phyloP scores from a whole-genome alignment of 2,329 filamentous ascomycete species.

The Curvularia sp. region DNA sequence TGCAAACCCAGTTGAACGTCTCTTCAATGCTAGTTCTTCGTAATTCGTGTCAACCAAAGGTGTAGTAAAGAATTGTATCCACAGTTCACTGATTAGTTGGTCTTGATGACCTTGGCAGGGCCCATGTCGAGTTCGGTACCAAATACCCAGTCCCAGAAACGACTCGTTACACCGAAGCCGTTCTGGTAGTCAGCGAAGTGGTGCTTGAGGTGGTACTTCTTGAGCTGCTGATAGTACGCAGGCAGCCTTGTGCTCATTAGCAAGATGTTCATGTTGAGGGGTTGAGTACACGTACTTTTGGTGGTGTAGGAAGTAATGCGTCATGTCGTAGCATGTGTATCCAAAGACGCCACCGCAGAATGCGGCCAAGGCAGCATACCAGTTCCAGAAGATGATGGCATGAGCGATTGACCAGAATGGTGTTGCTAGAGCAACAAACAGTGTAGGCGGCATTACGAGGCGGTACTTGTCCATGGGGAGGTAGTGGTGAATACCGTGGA shows the following conservation, averaged over 20 bases:
- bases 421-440: conserved; percentile 82
- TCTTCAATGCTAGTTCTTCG: conserved; percentile 15
- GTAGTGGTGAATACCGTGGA: conserved; percentile 98
- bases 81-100: conserved; percentile 25
- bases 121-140: conserved; percentile 77
- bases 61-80: conserved; percentile 2
- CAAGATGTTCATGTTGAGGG: not conserved
- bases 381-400: conserved; percentile 79
- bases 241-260: conserved; percentile 66
- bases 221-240: conserved; percentile 85
- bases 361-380: conserved; percentile 78
- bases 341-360: conserved; percentile 93
- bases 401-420: conserved; percentile 96
- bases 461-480: conserved; percentile 98
- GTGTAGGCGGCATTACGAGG: conserved; percentile 92
- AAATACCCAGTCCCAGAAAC: conserved; percentile 94
- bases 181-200: conserved; percentile 99
- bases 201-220: conserved; percentile 97
- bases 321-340: conserved; percentile 95
- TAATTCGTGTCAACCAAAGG: conserved; percentile 10
- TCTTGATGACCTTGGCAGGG: conserved; percentile 60
- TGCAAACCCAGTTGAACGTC: conserved; percentile 15
- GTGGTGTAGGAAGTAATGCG: conserved; percentile 98
- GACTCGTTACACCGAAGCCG: conserved; percentile 94
- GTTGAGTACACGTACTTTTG: conserved; percentile 67